Evolutionary conservation across 1,284 basidiomycete species (phyloP), one percentile per base, ranked within the genome.

Genomic region (Trichosporon sp.): DNA sequence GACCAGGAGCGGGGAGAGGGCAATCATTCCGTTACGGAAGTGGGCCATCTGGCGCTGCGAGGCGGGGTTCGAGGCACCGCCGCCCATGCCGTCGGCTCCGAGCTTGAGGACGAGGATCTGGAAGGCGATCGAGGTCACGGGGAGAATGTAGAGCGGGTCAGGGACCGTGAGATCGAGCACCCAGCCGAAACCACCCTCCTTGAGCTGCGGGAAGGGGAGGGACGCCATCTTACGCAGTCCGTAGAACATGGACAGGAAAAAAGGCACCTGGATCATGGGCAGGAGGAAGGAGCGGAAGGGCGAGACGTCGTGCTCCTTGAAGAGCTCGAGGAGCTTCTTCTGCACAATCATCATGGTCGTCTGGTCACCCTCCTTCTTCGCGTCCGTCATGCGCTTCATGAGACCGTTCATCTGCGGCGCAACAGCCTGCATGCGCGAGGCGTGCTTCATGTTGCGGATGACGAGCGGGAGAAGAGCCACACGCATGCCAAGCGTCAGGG

Each of bases 241-340:
- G 75, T 95, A 91, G 87, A 98, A 99, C 85, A 94, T 87, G 35
- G 91, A 90, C 65, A 98, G 85, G 74, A 93, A 92, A 65, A 95
- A 86, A 0, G 93, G 90, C 56, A 94, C 84, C 81, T 97, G 94
- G 2, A 90, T 77, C 68, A 93, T 80, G 6, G 91, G 90, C 66
- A 88, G 86, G 11, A 89, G 76, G 31, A 92, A 77, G 73, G 90
- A 86, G 51, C 87, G 86, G 64, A 87, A 76, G 51, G 92, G 87
- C 74, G 87, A 89, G 68, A 93, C 90, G 48, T 91, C 89, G 54
- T 92, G 89, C 70, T 91, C 88, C 75, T 88, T 84, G 78, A 93
- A 89, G 46, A 96, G 83, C 70, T 88, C 85, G 72, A 87, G 86
- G 74, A 92, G 88, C 75, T 89, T 87, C 71, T 89, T 76, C 63